Percentiles rank a stretch among this genome's conserved stretches.
Conservation (phyloP, 1,284 basidiomycete species). For the Phenoliferia sp. region DNA sequence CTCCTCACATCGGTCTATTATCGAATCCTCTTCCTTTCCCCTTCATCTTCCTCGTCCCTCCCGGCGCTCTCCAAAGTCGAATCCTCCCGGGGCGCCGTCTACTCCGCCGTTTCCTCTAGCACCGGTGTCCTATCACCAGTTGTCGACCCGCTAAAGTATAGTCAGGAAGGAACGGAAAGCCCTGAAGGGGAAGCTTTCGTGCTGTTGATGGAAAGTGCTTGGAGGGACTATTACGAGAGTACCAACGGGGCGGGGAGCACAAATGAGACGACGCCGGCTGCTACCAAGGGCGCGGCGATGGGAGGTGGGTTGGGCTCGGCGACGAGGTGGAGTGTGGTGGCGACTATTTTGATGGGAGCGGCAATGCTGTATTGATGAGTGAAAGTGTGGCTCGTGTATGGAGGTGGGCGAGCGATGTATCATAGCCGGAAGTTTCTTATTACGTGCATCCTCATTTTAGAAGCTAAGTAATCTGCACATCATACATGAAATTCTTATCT, state of each 20-base stretch:
- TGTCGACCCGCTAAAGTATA: slow-evolving; percentile 60
- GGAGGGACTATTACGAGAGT: slow-evolving; percentile 15
- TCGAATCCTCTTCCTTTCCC: slow-evolving; percentile 55
- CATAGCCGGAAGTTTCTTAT: too few species aligned
- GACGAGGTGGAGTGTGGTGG: too few species aligned
- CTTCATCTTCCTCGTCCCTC: slow-evolving; percentile 42
- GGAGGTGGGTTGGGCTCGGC: too few species aligned
- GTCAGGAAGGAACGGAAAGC: slow-evolving; percentile 46
- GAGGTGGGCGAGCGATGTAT: too few species aligned
- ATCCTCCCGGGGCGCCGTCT: slow-evolving; percentile 19
- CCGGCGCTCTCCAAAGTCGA: slow-evolving; percentile 11
- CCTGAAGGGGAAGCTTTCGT: slow-evolving; percentile 65
- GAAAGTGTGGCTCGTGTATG: too few species aligned
- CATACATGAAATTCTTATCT: too few species aligned
- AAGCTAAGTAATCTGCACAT: too few species aligned
- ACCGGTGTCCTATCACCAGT: slow-evolving; percentile 64
- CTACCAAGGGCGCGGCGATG: background rate
- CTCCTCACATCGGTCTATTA: slow-evolving; percentile 73
- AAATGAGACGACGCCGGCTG: background rate
- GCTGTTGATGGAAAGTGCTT: slow-evolving; percentile 62
- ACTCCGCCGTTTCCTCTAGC: slow-evolving; percentile 39
- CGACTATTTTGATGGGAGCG: too few species aligned
- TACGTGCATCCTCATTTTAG: too few species aligned
- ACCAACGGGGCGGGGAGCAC: background rate
- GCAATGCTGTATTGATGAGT: too few species aligned